Conservation (phyloP, 352 stramenopile species). For the Labyrinthula sp. region DNA sequence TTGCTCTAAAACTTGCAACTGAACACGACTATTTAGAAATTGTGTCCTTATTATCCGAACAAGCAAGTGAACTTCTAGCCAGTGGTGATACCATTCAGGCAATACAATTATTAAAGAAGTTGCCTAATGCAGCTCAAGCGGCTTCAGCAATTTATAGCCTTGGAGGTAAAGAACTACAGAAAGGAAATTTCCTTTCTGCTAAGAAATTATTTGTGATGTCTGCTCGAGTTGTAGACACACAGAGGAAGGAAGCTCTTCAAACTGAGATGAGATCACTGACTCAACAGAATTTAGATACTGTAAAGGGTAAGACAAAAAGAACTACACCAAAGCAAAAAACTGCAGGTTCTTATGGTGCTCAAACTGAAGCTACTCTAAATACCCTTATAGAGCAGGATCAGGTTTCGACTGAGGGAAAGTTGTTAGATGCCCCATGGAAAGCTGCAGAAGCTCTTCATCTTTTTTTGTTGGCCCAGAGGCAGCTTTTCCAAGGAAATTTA, state of each 20-base stretch:
- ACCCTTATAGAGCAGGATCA: slow-evolving; percentile 19
- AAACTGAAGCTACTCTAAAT: slow-evolving; percentile 38
- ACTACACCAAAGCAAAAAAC: slow-evolving; percentile 67
- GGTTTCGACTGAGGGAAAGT: slow-evolving; percentile 11
- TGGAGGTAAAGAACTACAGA: slow-evolving; percentile 35
- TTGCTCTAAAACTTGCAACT: slow-evolving; percentile 60
- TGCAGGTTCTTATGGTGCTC: slow-evolving; percentile 70
- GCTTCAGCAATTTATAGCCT: slow-evolving; percentile 63
- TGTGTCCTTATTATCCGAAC: slow-evolving; percentile 67
- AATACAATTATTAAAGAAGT: slow-evolving; percentile 70
- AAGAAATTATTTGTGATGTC: no score
- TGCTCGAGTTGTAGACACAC: not conserved
- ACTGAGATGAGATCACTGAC: not conserved
- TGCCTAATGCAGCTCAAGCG: slow-evolving; percentile 67
- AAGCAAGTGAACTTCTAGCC: slow-evolving; percentile 54
- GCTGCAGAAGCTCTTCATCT: slow-evolving; percentile 75
- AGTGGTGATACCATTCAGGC: slow-evolving; percentile 50
- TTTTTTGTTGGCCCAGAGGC: slow-evolving; percentile 65
- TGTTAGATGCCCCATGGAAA: slow-evolving; percentile 69
- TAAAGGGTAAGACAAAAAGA: not conserved
- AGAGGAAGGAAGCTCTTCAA: not conserved
- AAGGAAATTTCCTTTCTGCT: no score
- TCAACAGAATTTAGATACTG: not conserved
- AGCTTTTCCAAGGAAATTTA: slow-evolving; percentile 59
- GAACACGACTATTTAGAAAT: slow-evolving; percentile 74